Conservation (phyloP, 108 stramenopile species). For the Epithemia pelagica region DNA sequence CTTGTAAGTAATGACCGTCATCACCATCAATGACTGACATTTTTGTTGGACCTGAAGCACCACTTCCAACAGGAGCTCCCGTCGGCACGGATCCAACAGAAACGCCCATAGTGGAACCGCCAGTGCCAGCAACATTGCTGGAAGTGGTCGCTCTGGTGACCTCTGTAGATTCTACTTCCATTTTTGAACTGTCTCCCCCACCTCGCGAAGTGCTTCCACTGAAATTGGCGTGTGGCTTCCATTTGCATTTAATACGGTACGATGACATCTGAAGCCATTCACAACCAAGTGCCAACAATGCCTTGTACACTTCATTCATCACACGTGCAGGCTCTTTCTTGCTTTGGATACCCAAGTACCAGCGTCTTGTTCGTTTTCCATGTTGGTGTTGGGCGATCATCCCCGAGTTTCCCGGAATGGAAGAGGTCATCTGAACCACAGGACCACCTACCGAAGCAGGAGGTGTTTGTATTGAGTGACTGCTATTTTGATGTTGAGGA, state of each 20-base stretch:
- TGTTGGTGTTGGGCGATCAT: constrained; percentile 91
- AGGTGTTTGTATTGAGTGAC: constrained; percentile 37
- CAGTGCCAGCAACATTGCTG: not conserved
- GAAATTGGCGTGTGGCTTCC: constrained; percentile 73
- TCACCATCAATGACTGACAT: constrained; percentile 65
- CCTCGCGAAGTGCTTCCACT: constrained; percentile 13
- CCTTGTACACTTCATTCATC: constrained; percentile 99
- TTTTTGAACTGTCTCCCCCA: constrained; percentile 57
- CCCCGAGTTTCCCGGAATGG: constrained; percentile 85
- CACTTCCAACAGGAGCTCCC: not conserved
- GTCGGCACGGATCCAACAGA: constrained; percentile 10
- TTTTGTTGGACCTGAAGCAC: constrained; percentile 13
- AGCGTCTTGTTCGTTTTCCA: constrained; percentile 82
- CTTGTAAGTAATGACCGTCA: constrained; percentile 45
- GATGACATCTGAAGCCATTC: constrained; percentile 91
- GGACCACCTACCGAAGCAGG: constrained; percentile 43
- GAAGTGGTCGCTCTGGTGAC: not conserved
- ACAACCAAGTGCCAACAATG: constrained; percentile 89
- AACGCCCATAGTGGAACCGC: constrained; percentile 24
- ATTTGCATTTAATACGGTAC: constrained; percentile 93
- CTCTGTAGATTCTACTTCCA: constrained; percentile 2
- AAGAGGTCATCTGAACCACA: constrained; percentile 81
- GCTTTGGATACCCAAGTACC: constrained; percentile 99
- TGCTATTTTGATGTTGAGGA: constrained; percentile 2
- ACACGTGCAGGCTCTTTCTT: constrained; percentile 99